phyloP scores from a whole-genome alignment of 345 rosid species.

The Sisymbrium altissimum region DNA sequence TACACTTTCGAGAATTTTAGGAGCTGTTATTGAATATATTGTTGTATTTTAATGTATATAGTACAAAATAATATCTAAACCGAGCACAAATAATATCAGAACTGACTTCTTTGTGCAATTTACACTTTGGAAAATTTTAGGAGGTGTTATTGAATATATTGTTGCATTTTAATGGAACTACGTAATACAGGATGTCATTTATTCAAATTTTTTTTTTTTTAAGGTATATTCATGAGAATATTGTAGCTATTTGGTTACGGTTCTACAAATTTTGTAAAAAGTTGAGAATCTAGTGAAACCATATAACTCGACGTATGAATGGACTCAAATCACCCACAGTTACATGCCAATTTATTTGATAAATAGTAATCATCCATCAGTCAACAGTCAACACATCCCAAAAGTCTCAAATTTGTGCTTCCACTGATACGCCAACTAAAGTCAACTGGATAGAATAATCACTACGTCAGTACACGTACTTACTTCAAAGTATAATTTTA shows the following conservation, averaged over 20 bases:
- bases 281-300: not conserved
- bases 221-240: not conserved
- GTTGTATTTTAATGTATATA: not conserved
- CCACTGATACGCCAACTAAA: not conserved
- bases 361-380: not conserved
- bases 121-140: not conserved
- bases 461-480: not conserved
- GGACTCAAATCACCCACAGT: not conserved
- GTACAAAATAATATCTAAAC: not conserved
- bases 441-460: not conserved
- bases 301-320: not conserved
- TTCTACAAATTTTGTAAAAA: not conserved
- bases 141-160: not conserved
- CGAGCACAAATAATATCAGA: not conserved
- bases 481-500: not conserved
- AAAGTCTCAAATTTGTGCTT: not conserved
- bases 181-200: not conserved
- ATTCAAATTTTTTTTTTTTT: too few species aligned
- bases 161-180: not conserved
- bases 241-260: not conserved
- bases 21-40: not conserved
- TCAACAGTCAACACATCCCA: too few species aligned
- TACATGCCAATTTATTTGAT: not conserved
- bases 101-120: constrained; percentile 9
- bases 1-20: not conserved